Conservation (phyloP, 164 flowering plant species). For the Chloranthus sessilifolius region DNA sequence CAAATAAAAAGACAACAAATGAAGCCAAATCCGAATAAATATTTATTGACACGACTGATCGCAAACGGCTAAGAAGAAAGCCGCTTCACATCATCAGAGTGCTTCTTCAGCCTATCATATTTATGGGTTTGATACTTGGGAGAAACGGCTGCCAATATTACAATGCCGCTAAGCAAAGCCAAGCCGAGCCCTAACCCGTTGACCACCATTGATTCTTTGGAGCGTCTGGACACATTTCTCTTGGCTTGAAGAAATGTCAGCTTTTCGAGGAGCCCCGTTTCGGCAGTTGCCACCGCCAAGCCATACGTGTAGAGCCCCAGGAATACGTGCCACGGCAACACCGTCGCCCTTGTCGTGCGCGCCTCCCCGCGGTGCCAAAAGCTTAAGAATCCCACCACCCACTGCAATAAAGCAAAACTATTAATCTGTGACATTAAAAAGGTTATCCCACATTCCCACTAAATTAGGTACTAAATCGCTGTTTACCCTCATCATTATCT, state of each 20-base stretch:
- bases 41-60: too few species aligned
- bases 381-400: constrained; percentile 84
- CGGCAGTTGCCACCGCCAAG: constrained; percentile 85
- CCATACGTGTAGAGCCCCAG: constrained; percentile 85
- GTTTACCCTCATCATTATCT: too few species aligned
- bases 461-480: too few species aligned
- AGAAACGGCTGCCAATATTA: constrained; percentile 58
- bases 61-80: too few species aligned
- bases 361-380: constrained; percentile 82
- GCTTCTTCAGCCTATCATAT: too few species aligned
- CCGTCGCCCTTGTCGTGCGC: constrained; percentile 36
- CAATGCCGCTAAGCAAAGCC: constrained; percentile 68
- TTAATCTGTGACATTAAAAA: too few species aligned
- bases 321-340: constrained; percentile 86
- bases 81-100: too few species aligned
- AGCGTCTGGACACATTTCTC: constrained; percentile 37
- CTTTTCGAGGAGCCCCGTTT: constrained; percentile 87
- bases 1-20: too few species aligned
- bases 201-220: constrained; percentile 61
- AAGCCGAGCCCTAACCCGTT: constrained; percentile 70
- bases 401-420: constrained; percentile 39
- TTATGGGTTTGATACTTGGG: constrained; percentile 51
- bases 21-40: too few species aligned
- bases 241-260: constrained; percentile 64
- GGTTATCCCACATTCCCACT: too few species aligned